A percentile compares a stretch with the other conserved stretches of the same genome.
phyloP scores from a whole-genome alignment of 352 stramenopile genomes.

The Phytophthora uliginosa region DNA sequence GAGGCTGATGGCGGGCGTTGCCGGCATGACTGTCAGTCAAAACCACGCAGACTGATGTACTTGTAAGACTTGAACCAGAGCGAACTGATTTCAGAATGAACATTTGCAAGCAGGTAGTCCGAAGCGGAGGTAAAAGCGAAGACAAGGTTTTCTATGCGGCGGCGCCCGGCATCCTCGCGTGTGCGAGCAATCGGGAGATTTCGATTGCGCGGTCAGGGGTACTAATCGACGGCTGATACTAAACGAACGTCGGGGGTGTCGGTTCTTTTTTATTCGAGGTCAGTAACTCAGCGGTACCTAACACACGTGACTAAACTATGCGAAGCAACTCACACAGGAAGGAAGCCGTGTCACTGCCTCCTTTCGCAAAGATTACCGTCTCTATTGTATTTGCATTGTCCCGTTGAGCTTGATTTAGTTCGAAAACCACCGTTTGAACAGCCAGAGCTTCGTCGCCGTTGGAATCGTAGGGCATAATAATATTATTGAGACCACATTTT shows the following conservation, averaged over 20 bases:
- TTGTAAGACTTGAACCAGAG: conserved; percentile 12
- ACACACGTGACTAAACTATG: background rate
- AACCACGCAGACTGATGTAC: background rate
- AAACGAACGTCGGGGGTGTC: background rate
- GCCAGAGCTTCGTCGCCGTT: too few species aligned
- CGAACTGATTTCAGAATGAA: conserved; percentile 24
- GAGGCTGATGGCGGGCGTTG: conserved; percentile 12
- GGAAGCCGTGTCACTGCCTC: too few species aligned
- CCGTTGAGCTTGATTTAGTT: too few species aligned
- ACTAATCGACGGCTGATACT: background rate
- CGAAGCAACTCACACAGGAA: too few species aligned
- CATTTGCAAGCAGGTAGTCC: background rate
- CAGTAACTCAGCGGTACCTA: background rate
- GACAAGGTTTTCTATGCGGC: background rate
- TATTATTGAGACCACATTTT: background rate
- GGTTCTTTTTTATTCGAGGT: background rate
- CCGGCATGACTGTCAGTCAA: conserved; percentile 10
- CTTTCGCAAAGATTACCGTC: too few species aligned
- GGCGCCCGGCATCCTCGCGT: background rate
- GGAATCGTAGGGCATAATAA: too few species aligned
- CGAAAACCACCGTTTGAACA: too few species aligned
- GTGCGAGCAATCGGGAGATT: conserved; percentile 15
- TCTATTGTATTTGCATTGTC: too few species aligned
- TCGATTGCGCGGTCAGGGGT: background rate
- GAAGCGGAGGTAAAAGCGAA: background rate